phyloP scores from a whole-genome alignment of 441 rosid genomes.

The Macaranga tanarius region DNA sequence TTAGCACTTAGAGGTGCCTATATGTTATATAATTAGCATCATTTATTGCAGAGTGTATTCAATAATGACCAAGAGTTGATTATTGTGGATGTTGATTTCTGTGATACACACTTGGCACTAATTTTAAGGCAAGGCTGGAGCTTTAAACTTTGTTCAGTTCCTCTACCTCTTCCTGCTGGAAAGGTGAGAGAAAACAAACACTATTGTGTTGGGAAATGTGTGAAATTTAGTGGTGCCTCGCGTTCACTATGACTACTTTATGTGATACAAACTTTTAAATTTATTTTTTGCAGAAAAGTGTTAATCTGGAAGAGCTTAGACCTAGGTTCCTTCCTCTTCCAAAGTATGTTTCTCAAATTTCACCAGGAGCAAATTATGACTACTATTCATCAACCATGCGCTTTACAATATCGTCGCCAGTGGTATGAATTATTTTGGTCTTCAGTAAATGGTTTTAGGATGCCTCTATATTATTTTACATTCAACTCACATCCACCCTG shows the following conservation, averaged over 20 bases:
- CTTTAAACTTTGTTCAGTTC: constrained; percentile 66
- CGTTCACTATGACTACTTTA: constrained; percentile 4
- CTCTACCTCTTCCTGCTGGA: constrained; percentile 60
- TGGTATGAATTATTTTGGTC: constrained; percentile 45
- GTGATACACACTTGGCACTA: constrained; percentile 64
- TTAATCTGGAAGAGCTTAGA: constrained; percentile 58
- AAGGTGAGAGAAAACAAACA: constrained; percentile 42
- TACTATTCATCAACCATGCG: constrained; percentile 74
- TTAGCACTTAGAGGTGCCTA: not conserved
- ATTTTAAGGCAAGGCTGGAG: constrained; percentile 54
- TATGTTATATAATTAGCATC: constrained; percentile 11
- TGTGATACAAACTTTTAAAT: constrained; percentile 19
- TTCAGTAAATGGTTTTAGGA: constrained; percentile 19
- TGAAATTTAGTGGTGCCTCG: not conserved
- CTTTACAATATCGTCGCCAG: constrained; percentile 84
- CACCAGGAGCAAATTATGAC: constrained; percentile 89
- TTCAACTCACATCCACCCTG: not conserved
- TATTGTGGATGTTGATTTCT: constrained; percentile 87
- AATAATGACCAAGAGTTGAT: constrained; percentile 45
- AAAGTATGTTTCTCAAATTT: constrained; percentile 63
- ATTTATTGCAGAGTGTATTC: constrained; percentile 57
- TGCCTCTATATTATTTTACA: constrained; percentile 6
- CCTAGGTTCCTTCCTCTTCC: constrained; percentile 87
- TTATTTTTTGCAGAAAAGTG: constrained; percentile 41
- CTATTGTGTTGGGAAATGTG: constrained; percentile 11